phyloP scores from a whole-genome alignment of 345 rosid genomes.

The Dipteronia dyeriana region DNA sequence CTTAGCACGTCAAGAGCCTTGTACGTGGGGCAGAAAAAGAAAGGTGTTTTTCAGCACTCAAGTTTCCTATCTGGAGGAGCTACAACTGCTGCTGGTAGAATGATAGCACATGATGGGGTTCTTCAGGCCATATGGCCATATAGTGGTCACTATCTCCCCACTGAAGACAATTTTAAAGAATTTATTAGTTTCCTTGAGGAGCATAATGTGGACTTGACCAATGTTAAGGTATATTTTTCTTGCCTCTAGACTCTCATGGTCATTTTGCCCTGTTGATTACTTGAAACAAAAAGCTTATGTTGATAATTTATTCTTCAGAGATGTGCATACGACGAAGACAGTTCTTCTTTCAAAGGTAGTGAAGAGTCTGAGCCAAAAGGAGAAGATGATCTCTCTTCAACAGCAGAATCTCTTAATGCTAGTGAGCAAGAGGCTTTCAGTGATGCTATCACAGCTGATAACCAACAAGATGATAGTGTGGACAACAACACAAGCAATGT shows the following conservation, averaged over 20 bases:
- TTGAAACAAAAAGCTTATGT: neutral
- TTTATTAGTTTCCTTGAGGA: conserved; percentile 59
- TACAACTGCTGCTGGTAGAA: conserved; percentile 65
- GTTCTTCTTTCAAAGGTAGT: conserved; percentile 32
- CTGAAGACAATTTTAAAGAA: conserved; percentile 63
- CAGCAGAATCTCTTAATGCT: neutral
- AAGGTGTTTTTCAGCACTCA: conserved; percentile 62
- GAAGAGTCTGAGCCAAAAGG: conserved; percentile 25
- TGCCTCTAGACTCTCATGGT: no score
- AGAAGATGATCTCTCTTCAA: conserved; percentile 2
- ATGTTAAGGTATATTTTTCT: conserved; percentile 53
- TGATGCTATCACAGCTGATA: neutral
- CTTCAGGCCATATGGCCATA: conserved; percentile 74
- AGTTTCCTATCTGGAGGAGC: conserved; percentile 76
- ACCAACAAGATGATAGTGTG: neutral
- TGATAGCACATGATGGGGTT: conserved; percentile 54
- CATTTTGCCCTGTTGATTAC: neutral
- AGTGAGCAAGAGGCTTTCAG: neutral
- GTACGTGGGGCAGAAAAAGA: conserved; percentile 66
- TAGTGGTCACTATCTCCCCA: conserved; percentile 72
- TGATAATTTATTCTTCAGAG: conserved; percentile 36
- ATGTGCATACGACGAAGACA: conserved; percentile 53
- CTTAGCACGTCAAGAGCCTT: conserved; percentile 63
- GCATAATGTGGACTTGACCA: conserved; percentile 52
- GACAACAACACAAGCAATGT: conserved; percentile 22